Conservation (phyloP, 345 rosid genomes). For the Passiflora organensis region DNA sequence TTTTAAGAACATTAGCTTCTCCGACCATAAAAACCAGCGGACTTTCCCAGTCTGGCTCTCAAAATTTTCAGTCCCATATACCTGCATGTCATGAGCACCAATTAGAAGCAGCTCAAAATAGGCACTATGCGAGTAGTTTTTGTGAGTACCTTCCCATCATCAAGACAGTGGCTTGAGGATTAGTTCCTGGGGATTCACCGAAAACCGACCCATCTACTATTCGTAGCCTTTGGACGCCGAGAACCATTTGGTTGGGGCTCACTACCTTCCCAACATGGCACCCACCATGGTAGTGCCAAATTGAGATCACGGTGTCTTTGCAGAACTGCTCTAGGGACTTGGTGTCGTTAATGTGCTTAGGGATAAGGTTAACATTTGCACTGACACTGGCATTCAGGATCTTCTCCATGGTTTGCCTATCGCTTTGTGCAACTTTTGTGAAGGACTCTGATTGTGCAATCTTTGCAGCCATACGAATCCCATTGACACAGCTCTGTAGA, state of each 20-base stretch:
- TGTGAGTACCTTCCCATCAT: conserved; percentile 91
- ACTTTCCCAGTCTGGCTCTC: conserved; percentile 59
- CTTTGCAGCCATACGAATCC: conserved; percentile 53
- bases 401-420: conserved; percentile 45
- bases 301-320: conserved; percentile 83
- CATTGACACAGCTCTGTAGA: conserved; percentile 64
- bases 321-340: conserved; percentile 91
- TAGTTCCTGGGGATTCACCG: conserved; percentile 83
- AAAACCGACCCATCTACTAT: conserved; percentile 81
- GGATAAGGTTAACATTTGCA: conserved; percentile 80
- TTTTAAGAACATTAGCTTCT: conserved; percentile 3
- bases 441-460: conserved; percentile 58
- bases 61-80: conserved; percentile 86
- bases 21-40: conserved; percentile 42
- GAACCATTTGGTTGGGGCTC: conserved; percentile 41
- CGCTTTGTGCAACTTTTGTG: conserved; percentile 51
- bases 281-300: conserved; percentile 99
- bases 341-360: conserved; percentile 72
- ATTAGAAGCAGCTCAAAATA: too few species aligned
- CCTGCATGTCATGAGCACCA: conserved; percentile 39
- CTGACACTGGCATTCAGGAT: conserved; percentile 59
- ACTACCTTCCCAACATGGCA: conserved; percentile 85
- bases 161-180: conserved; percentile 93
- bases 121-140: background rate
- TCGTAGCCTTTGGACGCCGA: conserved; percentile 65